Percentiles rank a stretch among this genome's conserved stretches.
Conservation (phyloP, 1,284 basidiomycete species). For the Sanghuangporus weigelae region DNA sequence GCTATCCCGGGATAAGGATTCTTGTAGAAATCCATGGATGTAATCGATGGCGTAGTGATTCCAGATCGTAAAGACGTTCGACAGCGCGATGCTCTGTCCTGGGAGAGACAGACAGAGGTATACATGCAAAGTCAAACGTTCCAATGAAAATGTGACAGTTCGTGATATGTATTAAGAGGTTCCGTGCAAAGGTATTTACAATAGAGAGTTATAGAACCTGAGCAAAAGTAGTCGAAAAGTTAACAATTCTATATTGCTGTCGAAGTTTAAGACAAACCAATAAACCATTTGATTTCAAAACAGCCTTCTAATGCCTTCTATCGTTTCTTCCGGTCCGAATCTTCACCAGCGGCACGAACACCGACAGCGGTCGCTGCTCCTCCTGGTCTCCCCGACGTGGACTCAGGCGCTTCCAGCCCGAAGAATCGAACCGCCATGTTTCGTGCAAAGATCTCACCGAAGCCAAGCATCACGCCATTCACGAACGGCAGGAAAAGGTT, state of each 20-base stretch:
- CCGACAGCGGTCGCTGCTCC: conserved; percentile 25
- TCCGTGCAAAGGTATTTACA: not conserved
- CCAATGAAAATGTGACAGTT: not conserved
- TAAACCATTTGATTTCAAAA: not conserved
- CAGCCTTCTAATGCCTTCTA: not conserved
- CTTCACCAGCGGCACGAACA: not conserved
- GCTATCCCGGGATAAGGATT: no score
- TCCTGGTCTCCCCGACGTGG: conserved; percentile 16
- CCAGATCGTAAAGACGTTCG: no score
- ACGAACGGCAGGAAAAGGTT: conserved; percentile 93
- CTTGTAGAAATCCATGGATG: no score
- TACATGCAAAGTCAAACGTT: not conserved
- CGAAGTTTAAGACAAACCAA: not conserved
- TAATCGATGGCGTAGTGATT: no score
- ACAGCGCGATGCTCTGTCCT: no score
- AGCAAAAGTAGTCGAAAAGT: not conserved
- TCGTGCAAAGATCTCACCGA: conserved; percentile 96
- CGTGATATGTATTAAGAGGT: no score
- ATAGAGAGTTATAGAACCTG: not conserved
- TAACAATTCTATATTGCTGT: not conserved
- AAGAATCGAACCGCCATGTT: conserved; percentile 69
- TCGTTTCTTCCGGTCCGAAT: not conserved
- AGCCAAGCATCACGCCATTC: conserved; percentile 97
- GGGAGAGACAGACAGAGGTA: not conserved
- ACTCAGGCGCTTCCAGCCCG: conserved; percentile 34